Conservation (phyloP, 129 eudicot genomes). For the Flaveria trinervia region DNA sequence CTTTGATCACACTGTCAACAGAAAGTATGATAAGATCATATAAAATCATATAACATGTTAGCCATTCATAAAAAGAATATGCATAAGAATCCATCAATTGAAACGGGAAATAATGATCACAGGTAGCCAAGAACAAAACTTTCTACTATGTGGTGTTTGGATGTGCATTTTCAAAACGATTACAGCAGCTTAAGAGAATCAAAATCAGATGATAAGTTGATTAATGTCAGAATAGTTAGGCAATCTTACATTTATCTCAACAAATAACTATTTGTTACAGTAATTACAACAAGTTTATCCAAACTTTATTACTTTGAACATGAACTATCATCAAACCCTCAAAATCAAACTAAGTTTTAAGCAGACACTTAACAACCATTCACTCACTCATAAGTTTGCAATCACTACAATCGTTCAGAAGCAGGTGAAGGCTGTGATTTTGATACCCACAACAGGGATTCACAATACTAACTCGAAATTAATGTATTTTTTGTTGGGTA, state of each 20-base stretch:
- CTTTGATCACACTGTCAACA: slow-evolving; percentile 86
- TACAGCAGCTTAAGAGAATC: neutral
- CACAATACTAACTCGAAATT: neutral
- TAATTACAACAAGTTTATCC: neutral
- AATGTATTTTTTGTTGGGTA: neutral
- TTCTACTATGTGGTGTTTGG: neutral
- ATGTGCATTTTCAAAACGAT: neutral
- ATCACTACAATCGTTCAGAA: no score
- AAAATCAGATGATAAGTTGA: neutral
- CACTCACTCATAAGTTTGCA: neutral
- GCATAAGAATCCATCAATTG: neutral
- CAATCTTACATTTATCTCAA: neutral
- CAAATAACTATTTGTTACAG: neutral
- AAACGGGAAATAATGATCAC: neutral
- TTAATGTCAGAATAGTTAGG: neutral
- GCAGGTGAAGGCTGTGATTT: no score
- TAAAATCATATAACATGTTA: neutral
- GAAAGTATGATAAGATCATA: neutral
- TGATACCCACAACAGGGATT: no score
- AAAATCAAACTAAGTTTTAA: no score
- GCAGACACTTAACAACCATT: neutral
- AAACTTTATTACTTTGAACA: neutral
- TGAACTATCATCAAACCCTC: neutral
- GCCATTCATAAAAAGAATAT: neutral
- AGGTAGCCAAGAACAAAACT: neutral